Evolutionary conservation across 306 rosid species (phyloP).

Genomic region (Rosa multiflora): DNA sequence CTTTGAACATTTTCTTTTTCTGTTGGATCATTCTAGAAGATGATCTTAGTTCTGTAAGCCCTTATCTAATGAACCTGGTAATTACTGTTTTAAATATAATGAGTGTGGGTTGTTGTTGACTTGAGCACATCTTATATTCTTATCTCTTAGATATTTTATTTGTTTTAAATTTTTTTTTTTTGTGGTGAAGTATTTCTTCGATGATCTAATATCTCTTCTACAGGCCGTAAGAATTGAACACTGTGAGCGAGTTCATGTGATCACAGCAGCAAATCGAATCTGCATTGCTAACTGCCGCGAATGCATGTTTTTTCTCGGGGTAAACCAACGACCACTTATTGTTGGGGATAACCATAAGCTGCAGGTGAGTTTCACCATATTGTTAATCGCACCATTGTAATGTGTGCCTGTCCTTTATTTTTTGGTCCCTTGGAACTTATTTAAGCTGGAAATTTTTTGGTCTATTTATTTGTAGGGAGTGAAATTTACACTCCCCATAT

Average conservation of each 20-base stretch:
- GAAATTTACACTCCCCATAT: no score
- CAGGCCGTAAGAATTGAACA: conserved; percentile 98
- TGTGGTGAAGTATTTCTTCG: background rate
- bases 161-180: no score
- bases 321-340: conserved; percentile 87
- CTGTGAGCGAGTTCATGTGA: conserved; percentile 97
- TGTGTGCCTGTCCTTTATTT: background rate
- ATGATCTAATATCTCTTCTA: conserved; percentile 25
- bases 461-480: background rate
- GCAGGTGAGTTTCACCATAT: conserved; percentile 55
- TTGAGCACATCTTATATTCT: background rate
- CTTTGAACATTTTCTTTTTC: background rate
- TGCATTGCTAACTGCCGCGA: conserved; percentile 98
- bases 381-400: background rate
- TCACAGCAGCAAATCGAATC: conserved; percentile 82
- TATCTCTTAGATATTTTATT: background rate
- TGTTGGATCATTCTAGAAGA: background rate
- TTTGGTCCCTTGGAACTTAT: background rate
- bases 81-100: background rate
- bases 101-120: conserved; percentile 9
- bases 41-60: background rate
- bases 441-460: background rate
- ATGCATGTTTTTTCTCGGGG: conserved; percentile 89
- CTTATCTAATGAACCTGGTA: background rate
- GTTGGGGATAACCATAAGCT: conserved; percentile 94